Evolutionary conservation across 2,329 filamentous ascomycete genomes (phyloP).

Genomic region (Endoconidiophora polonica): DNA sequence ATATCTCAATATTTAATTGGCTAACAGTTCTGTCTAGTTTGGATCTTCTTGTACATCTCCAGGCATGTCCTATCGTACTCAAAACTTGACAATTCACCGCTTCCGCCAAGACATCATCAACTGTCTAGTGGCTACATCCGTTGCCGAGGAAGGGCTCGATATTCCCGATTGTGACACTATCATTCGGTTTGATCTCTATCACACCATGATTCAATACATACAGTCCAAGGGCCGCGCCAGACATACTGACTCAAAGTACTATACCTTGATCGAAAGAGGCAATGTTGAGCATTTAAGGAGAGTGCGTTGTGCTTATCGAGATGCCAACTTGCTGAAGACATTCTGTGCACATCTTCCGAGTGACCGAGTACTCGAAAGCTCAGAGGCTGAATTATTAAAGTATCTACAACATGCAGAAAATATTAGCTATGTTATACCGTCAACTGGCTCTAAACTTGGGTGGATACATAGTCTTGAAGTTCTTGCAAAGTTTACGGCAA

Average conservation of each 20-base stretch:
- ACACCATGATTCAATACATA: constrained; percentile 84
- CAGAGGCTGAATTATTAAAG: not conserved
- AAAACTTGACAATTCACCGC: constrained; percentile 54
- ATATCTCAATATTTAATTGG: constrained; percentile 16
- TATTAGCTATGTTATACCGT: constrained; percentile 40
- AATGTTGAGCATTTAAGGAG: constrained; percentile 44
- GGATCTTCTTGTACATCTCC: not conserved
- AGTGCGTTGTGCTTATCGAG: constrained; percentile 41
- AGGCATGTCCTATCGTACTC: constrained; percentile 53
- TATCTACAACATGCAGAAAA: constrained; percentile 17
- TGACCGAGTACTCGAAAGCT: constrained; percentile 33
- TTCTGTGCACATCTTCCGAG: constrained; percentile 64
- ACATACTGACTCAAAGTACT: constrained; percentile 58
- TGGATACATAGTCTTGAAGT: constrained; percentile 57
- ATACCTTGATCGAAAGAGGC: constrained; percentile 63
- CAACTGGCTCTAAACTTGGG: constrained; percentile 62
- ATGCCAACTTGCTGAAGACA: constrained; percentile 47
- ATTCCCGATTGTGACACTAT: constrained; percentile 51
- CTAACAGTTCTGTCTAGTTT: constrained; percentile 18
- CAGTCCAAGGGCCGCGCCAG: constrained; percentile 82
- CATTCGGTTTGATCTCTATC: constrained; percentile 70
- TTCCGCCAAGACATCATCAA: constrained; percentile 44
- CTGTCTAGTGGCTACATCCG: constrained; percentile 49
- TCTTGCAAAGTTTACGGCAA: constrained; percentile 57
- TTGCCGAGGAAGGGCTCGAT: constrained; percentile 52